Base-by-base conservation (phyloP, 495 filamentous ascomycete genomes). In the Penicillium subrubescens region DNA sequence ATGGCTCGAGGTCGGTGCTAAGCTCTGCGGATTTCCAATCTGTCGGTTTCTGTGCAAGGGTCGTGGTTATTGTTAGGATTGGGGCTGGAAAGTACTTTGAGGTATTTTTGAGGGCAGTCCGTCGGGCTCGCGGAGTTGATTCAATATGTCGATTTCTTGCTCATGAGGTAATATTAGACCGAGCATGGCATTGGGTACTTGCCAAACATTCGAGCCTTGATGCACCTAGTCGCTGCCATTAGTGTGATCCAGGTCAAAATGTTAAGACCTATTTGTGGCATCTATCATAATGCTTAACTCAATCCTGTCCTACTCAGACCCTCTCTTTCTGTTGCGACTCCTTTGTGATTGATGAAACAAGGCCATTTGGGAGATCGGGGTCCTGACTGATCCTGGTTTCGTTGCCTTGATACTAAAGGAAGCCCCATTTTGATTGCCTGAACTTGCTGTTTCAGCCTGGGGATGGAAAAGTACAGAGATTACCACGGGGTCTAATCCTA, bases 1-100 rank as follows among this genome's bases (percentile, higher is more conserved):
- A 44, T 43, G 35, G 41, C 34, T 56, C 41, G 51, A 46, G 60
- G 19, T 62, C 33, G 27, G 37, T 27, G 51, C 60, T 62, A 54
- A 62, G 60, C 60, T 57, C 44, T 53, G 29, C 15, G 31, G 48
- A 60, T 60, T 64, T 54, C 31, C 57, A 64, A 59, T 25, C 21
- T 46, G 62, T 46, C 56, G 33, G 57, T 6, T 50, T 34, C 35
- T 51, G 54, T 53, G 44, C 21, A 17, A 21, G 33, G 39, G 12
- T n/a, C 37, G 50, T 27, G 25, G 1, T 27, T 27, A 27, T 56
- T 48, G 7, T 51, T 50, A n/a, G 31, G 19, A 27, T 53, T 43
- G 5, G 25, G 59, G 21, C 48, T 10, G 25, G 6, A 25, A 29
- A 35, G 29, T 52, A 34, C 15, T 27, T 60, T 25, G 44, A 46